Conservation (phyloP, 106 monocot genomes). For the Dioscorea alata region DNA sequence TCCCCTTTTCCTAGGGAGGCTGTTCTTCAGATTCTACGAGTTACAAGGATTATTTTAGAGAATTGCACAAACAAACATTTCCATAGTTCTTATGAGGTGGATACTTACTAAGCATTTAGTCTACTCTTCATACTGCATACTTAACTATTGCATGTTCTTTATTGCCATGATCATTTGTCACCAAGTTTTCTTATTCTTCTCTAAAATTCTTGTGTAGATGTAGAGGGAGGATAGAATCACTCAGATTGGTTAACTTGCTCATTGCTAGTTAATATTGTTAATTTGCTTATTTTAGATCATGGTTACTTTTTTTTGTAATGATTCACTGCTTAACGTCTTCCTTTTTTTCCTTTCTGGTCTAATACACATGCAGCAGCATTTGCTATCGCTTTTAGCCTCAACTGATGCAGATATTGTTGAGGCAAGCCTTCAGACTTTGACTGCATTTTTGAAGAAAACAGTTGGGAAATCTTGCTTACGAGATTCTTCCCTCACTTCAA, state of each 20-base stretch:
- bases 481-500: constrained; percentile 46
- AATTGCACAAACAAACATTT: constrained; percentile 71
- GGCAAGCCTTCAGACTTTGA: constrained; percentile 61
- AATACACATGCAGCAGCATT: constrained; percentile 47
- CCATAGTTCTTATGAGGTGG: constrained; percentile 64
- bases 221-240: too few species aligned
- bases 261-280: too few species aligned
- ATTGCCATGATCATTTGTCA: too few species aligned
- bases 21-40: constrained; percentile 75
- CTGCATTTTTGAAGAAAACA: constrained; percentile 64
- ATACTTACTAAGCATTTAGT: neutral
- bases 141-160: too few species aligned
- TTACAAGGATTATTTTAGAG: constrained; percentile 63
- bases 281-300: too few species aligned
- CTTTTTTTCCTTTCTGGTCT: neutral
- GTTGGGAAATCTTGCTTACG: constrained; percentile 43
- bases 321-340: too few species aligned
- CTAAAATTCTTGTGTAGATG: too few species aligned
- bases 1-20: constrained; percentile 53
- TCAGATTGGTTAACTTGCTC: too few species aligned
- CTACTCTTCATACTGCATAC: too few species aligned
- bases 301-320: too few species aligned
- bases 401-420: constrained; percentile 74
- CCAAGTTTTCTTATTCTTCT: too few species aligned
- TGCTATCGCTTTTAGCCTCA: constrained; percentile 52